Conservation (phyloP, 2,329 filamentous ascomycete species). For the Claviceps africana region DNA sequence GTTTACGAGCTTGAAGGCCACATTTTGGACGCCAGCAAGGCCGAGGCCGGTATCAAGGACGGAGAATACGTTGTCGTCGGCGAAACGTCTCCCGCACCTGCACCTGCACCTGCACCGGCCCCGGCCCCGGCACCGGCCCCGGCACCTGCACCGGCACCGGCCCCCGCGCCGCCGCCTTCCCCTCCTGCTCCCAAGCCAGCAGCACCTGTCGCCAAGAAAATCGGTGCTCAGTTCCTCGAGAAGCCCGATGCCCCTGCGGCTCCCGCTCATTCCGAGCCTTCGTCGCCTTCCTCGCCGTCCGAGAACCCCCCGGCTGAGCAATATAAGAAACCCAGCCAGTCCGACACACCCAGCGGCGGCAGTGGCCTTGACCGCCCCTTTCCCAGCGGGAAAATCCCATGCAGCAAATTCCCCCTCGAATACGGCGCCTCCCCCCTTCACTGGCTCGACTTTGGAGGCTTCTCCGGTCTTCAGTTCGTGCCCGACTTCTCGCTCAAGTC, state of each 20-base stretch:
- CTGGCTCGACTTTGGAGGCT: slow-evolving; percentile 60
- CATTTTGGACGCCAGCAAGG: slow-evolving; percentile 46
- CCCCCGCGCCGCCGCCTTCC: slow-evolving; percentile 17
- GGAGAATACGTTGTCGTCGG: slow-evolving; percentile 56
- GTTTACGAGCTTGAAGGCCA: slow-evolving; percentile 59
- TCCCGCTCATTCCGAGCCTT: slow-evolving; percentile 10
- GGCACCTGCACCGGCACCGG: background rate
- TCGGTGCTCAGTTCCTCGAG: slow-evolving; percentile 5
- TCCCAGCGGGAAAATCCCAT: slow-evolving; percentile 59
- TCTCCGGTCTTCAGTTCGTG: slow-evolving; percentile 61
- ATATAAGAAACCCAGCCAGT: slow-evolving; percentile 3
- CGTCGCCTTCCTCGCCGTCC: slow-evolving; percentile 9
- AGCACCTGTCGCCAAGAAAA: background rate
- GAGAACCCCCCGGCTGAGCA: slow-evolving; percentile 11
- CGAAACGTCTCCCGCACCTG: slow-evolving; percentile 36
- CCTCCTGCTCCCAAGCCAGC: slow-evolving; percentile 21
- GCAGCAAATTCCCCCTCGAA: slow-evolving; percentile 58
- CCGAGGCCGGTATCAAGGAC: slow-evolving; percentile 55
- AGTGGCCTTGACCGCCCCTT: slow-evolving; percentile 53
- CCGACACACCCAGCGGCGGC: background rate
- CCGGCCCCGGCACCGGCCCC: slow-evolving; percentile 7
- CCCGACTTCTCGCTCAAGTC: slow-evolving; percentile 35
- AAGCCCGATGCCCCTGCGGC: background rate
- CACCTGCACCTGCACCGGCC: slow-evolving; percentile 14
- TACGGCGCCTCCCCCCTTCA: slow-evolving; percentile 64